Base-by-base conservation (phyloP, 1,284 basidiomycete genomes). In the Microbotryum intermedium region DNA sequence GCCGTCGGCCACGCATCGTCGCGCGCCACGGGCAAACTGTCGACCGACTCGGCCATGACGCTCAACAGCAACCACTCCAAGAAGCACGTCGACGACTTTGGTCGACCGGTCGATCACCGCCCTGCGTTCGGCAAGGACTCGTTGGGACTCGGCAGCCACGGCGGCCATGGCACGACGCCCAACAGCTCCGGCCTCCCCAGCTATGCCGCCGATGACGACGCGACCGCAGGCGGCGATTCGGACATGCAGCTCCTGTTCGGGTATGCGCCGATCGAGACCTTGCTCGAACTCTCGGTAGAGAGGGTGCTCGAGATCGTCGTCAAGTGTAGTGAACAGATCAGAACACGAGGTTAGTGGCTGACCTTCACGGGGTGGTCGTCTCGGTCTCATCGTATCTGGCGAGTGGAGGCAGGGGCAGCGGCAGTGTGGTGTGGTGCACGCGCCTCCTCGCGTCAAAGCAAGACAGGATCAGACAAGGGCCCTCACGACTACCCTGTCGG, bases 1-100 rank as follows among this genome's bases (percentile, higher is more conserved):
- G 34, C 34, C 13, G 34, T 39, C 34, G 34, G 34, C 34, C 13
- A 2, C 34, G 34, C 34, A 16, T 39, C 34, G 34, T 11, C 34
- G 18, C 34, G 34, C 34, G 34, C 13, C 34, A 39, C 34, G 34
- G 34, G 34, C 34, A 39, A 39, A 39, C 34, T 11, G 13, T 39
- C 34, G 16, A 39, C 34, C 34, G 34, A 39, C 13, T 39, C 34
- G 34, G 34, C 34, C 34, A 39, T 39, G 34, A 39, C 34, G 16
- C 34, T 39, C 4, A 4, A 39, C 10, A 39, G 34, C 34, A 18
- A 39, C 34, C 34, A 39, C 34, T 39, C 34, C 34, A 39, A 39
- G 34, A 39, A 39, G 34, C 59, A 59, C 23, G 57, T 67, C 47
- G 66, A 67, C 60, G 66, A 67, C 49, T 67, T 67, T 48, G 66